A percentile compares a stretch with the other conserved stretches of the same genome.
These are phyloP conservation scores for Drechslerella dactyloides DNA, from an alignment of 2,329 filamentous ascomycete species.

Conservation along the genomic window DNA sequence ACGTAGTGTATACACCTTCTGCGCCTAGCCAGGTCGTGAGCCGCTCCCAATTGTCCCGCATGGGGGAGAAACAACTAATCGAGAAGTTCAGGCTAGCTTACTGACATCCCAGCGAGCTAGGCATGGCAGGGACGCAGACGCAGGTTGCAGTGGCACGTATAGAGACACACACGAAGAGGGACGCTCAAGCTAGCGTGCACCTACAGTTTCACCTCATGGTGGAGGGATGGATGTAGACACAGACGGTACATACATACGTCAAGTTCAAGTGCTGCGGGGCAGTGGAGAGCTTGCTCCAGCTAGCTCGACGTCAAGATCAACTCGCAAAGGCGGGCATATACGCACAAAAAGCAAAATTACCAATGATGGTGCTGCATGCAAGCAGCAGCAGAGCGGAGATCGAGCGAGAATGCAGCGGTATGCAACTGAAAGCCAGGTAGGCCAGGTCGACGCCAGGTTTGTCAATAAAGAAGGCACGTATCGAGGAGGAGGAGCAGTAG, in stretches of 20 bases:
- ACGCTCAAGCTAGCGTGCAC: conserved; percentile 1
- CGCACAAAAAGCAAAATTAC: conserved; percentile 6
- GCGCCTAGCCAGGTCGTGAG: conserved; percentile 18
- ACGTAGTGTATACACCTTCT: background rate
- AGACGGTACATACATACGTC: no score
- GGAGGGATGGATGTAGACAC: background rate
- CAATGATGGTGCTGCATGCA: conserved; percentile 32
- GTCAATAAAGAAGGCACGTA: conserved; percentile 35
- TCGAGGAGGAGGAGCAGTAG: conserved; percentile 26
- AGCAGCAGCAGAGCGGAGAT: conserved; percentile 43
- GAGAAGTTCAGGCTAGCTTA: conserved; percentile 22
- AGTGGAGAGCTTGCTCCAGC: conserved; percentile 9
- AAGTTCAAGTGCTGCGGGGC: conserved; percentile 15
- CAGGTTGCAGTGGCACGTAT: background rate
- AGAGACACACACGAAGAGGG: background rate
- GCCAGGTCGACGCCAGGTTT: conserved; percentile 23
- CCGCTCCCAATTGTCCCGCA: conserved; percentile 32
- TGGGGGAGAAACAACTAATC: conserved; percentile 44
- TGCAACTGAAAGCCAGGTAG: conserved; percentile 14
- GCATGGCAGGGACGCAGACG: conserved; percentile 45
- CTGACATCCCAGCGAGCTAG: conserved; percentile 26
- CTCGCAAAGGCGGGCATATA: conserved; percentile 41
- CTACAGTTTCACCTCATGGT: conserved; percentile 11
- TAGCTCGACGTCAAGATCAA: conserved; percentile 9
- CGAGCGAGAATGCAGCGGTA: conserved; percentile 46